These are phyloP conservation scores for Tolypocladium tundrense DNA, from an alignment of 2,329 filamentous ascomycete species.

Conservation along the genomic window DNA sequence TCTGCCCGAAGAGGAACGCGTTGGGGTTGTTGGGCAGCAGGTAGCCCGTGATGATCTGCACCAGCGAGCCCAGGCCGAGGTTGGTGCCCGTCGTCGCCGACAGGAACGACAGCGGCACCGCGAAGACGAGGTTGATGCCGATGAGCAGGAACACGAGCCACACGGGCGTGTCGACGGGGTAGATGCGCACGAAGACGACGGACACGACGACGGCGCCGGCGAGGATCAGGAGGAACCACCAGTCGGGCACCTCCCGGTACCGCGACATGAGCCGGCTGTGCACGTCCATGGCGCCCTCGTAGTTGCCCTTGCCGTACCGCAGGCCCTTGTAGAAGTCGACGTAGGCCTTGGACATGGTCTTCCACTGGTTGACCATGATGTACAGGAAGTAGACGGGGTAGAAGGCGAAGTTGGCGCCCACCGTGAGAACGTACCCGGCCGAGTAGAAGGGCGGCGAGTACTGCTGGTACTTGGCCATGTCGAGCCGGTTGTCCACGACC, in stretches of 20 bases:
- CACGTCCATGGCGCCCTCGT: slow-evolving; percentile 29
- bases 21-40: slow-evolving; percentile 13
- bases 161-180: slow-evolving; percentile 18
- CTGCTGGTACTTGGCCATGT: slow-evolving; percentile 25
- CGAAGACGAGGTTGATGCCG: slow-evolving; percentile 26
- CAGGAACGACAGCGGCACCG: slow-evolving; percentile 31
- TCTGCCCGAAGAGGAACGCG: slow-evolving; percentile 14
- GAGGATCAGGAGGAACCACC: slow-evolving; percentile 34
- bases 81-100: slow-evolving; percentile 35
- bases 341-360: slow-evolving; percentile 21
- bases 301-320: slow-evolving; percentile 27
- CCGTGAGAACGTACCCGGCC: slow-evolving; percentile 28
- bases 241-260: slow-evolving; percentile 34
- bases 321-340: slow-evolving; percentile 28
- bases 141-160: slow-evolving; percentile 33
- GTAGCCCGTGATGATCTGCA: slow-evolving; percentile 27
- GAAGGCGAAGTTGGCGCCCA: slow-evolving; percentile 32
- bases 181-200: slow-evolving; percentile 14
- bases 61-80: slow-evolving; percentile 27
- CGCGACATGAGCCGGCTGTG: slow-evolving; percentile 29
- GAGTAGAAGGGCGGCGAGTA: slow-evolving; percentile 36
- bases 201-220: slow-evolving; percentile 19
- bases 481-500: slow-evolving; percentile 25
- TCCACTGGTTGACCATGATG: slow-evolving; percentile 25
- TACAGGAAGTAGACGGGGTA: slow-evolving; percentile 33